These are phyloP conservation scores for Plasmodium vivax DNA, from an alignment of 169 alveolate species.

Conservation along the genomic window DNA sequence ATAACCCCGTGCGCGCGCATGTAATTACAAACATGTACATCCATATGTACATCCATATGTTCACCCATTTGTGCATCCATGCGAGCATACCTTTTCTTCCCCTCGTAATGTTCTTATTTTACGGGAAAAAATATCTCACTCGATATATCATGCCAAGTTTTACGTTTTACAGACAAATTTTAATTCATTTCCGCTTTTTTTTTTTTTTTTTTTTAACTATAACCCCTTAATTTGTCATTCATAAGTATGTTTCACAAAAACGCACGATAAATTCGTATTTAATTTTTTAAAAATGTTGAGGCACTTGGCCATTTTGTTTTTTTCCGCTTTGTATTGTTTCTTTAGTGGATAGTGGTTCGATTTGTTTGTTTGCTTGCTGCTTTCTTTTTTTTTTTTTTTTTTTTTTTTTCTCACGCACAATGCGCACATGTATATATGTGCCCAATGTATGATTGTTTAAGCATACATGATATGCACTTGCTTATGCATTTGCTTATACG, in stretches of 20 bases:
- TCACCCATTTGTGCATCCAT: neutral
- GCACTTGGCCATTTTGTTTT: constrained; percentile 3
- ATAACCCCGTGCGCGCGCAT: neutral
- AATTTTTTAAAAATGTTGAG: neutral
- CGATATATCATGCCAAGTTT: neutral
- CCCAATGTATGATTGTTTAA: neutral
- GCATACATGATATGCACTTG: neutral
- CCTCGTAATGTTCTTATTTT: neutral
- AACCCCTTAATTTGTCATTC: neutral
- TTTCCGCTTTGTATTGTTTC: neutral
- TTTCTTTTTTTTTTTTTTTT: neutral
- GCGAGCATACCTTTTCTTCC: neutral
- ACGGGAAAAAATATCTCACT: neutral
- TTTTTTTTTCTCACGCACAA: neutral
- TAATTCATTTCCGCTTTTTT: neutral
- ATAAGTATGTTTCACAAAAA: neutral
- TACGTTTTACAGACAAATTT: neutral
- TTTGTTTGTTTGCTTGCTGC: neutral
- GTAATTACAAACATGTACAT: neutral
- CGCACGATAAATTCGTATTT: neutral
- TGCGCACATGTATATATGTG: neutral
- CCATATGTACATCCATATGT: neutral
- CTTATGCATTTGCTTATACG: neutral
- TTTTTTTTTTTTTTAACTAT: neutral
- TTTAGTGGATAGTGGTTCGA: neutral